A percentile compares a stretch with the other conserved stretches of the same genome.
These are phyloP conservation scores for Oenanthe javanica DNA, from an alignment of 140 eudicot genomes.

Conservation along the genomic window DNA sequence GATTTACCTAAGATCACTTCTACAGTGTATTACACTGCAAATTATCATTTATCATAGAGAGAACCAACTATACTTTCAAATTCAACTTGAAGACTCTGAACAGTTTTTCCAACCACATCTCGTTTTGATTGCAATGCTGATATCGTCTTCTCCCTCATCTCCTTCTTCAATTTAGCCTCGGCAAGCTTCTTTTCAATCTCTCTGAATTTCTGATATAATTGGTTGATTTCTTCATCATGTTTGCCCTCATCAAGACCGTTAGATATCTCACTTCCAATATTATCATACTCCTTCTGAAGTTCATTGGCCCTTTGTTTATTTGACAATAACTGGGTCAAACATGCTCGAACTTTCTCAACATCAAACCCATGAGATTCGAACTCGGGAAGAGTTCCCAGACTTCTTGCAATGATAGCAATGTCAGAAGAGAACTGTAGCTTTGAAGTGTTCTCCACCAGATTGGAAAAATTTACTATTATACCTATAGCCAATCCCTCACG, in stretches of 20 bases:
- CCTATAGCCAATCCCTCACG: constrained; percentile 48
- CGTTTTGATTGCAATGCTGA: constrained; percentile 8
- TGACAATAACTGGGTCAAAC: constrained; percentile 19
- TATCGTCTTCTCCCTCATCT: constrained; percentile 16
- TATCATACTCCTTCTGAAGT: constrained; percentile 13
- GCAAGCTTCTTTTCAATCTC: constrained; percentile 15
- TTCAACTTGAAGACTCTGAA: constrained; percentile 2
- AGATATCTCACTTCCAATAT: constrained; percentile 10
- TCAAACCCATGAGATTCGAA: constrained; percentile 36
- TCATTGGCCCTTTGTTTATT: constrained; percentile 12
- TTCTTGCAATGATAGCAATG: constrained; percentile 5
- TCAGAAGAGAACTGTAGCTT: constrained; percentile 20
- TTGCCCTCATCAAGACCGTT: not conserved
- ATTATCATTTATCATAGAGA: not conserved
- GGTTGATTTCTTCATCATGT: constrained; percentile 13
- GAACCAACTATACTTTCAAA: not conserved
- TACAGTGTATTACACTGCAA: not conserved
- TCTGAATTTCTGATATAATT: not conserved
- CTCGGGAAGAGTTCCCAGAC: constrained; percentile 18
- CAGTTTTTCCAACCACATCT: not conserved
- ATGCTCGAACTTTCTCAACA: constrained; percentile 20
- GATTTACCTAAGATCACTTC: not conserved
- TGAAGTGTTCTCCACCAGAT: constrained; percentile 20
- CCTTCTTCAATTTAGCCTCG: not conserved
- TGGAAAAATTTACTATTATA: constrained; percentile 24